Percentiles rank a stretch among this genome's conserved stretches.
Evolutionary conservation across 1,139 yeast species (phyloP).

Genomic region (Taiozyma sp.): DNA sequence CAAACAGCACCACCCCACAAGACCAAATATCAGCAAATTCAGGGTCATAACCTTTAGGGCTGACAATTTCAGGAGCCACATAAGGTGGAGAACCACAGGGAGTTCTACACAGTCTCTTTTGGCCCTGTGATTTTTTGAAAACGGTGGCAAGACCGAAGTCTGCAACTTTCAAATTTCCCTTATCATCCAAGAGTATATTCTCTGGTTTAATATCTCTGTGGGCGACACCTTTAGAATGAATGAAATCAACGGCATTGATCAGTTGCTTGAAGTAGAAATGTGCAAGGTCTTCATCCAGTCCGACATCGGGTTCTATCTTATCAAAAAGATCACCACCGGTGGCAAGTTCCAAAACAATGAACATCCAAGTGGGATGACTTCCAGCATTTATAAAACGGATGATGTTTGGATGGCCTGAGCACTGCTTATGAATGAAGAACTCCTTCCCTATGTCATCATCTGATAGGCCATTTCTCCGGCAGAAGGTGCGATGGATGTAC

Average conservation of each 20-base stretch:
- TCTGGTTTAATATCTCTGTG: constrained; percentile 92
- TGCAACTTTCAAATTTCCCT: constrained; percentile 58
- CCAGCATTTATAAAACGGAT: constrained; percentile 47
- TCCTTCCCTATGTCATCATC: constrained; percentile 46
- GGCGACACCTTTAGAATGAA: constrained; percentile 72
- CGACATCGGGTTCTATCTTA: constrained; percentile 68
- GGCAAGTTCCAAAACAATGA: constrained; percentile 63
- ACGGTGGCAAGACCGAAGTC: constrained; percentile 67
- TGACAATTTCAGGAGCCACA: constrained; percentile 62
- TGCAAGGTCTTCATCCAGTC: constrained; percentile 59
- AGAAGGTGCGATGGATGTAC: constrained; percentile 44
- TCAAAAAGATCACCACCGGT: constrained; percentile 69
- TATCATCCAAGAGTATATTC: constrained; percentile 68
- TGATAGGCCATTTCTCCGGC: constrained; percentile 37
- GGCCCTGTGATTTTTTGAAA: constrained; percentile 46
- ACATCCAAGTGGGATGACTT: constrained; percentile 45
- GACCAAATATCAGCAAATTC: constrained; percentile 58
- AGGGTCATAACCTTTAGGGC: constrained; percentile 42
- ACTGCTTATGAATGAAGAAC: constrained; percentile 46
- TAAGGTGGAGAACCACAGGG: constrained; percentile 68
- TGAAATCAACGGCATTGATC: constrained; percentile 46
- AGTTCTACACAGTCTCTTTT: constrained; percentile 46
- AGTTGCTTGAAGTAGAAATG: constrained; percentile 64
- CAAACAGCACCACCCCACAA: constrained; percentile 55
- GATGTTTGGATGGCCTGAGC: constrained; percentile 53